A percentile compares a stretch with the other conserved stretches of the same genome.
Evolutionary conservation across 805 yeast species (phyloP).

Genomic region (Spathaspora boniae): DNA sequence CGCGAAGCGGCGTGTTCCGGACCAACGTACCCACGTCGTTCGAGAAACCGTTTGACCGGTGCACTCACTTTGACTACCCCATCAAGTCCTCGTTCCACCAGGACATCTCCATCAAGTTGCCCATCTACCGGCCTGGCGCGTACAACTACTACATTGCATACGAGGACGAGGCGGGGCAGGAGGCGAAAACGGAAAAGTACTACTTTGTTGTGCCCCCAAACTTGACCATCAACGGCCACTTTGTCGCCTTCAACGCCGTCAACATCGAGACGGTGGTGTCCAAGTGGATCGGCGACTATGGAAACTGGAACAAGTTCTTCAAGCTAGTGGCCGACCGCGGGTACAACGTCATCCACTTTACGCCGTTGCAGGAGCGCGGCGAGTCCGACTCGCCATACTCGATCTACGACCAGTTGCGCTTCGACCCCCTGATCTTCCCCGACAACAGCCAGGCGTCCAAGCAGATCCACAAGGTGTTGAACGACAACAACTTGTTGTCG

Average conservation of each 20-base stretch:
- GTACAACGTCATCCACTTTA: conserved; percentile 94
- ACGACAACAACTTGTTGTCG: conserved; percentile 61
- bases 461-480: conserved; percentile 49
- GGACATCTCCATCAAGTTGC: conserved; percentile 59
- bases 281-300: conserved; percentile 79
- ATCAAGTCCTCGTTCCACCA: conserved; percentile 58
- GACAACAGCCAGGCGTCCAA: conserved; percentile 49
- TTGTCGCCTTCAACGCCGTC: conserved; percentile 71
- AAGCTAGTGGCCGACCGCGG: conserved; percentile 64
- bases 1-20: conserved; percentile 68
- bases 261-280: conserved; percentile 83
- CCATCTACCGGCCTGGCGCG: conserved; percentile 72
- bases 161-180: conserved; percentile 18
- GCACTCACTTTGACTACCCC: conserved; percentile 47
- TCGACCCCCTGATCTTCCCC: conserved; percentile 65
- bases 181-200: conserved; percentile 50
- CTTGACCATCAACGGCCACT: conserved; percentile 51
- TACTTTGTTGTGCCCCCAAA: conserved; percentile 82
- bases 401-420: conserved; percentile 76
- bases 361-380: conserved; percentile 90
- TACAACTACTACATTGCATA: conserved; percentile 71
- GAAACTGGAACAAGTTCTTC: conserved; percentile 67
- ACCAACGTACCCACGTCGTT: conserved; percentile 62
- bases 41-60: conserved; percentile 49
- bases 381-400: conserved; percentile 91